These are phyloP conservation scores for Suhomyces ambrosiae DNA, from an alignment of 1,139 yeast genomes.

Conservation along the genomic window DNA sequence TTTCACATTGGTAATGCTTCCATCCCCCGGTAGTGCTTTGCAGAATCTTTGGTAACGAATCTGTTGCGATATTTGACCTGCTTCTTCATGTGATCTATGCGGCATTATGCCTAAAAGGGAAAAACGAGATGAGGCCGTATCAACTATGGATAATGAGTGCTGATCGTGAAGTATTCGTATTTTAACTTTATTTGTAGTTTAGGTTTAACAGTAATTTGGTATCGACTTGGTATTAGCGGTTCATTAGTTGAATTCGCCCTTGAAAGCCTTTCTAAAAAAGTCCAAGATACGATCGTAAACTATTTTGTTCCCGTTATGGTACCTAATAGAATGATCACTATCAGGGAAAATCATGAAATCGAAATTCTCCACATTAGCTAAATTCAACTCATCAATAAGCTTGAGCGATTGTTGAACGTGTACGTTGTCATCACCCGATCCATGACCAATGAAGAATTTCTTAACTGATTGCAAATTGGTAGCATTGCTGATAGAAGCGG, in stretches of 20 bases:
- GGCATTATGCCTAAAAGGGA: too few relatives aligned
- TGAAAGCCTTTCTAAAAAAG: constrained; percentile 61
- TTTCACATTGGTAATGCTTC: too few relatives aligned
- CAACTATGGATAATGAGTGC: too few relatives aligned
- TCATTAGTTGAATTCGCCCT: constrained; percentile 40
- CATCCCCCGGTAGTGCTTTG: too few relatives aligned
- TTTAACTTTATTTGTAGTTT: too few relatives aligned
- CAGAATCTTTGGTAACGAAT: too few relatives aligned
- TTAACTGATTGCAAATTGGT: constrained; percentile 50
- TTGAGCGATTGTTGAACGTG: constrained; percentile 74
- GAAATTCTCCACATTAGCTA: constrained; percentile 63
- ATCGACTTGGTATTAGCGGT: too few relatives aligned
- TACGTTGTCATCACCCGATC: constrained; percentile 82
- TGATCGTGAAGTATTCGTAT: too few relatives aligned
- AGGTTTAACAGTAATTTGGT: too few relatives aligned
- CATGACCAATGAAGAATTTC: constrained; percentile 72
- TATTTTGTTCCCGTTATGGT: constrained; percentile 68
- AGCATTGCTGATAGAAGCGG: constrained; percentile 55
- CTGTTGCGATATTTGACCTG: too few relatives aligned
- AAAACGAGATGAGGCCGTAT: too few relatives aligned
- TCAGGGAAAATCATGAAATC: constrained; percentile 80
- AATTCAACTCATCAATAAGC: constrained; percentile 61
- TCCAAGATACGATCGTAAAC: constrained; percentile 64
- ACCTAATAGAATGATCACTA: constrained; percentile 70
- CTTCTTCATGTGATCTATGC: too few relatives aligned